Base-by-base conservation (phyloP, 495 filamentous ascomycete genomes). In the Penicillium coffeae region DNA sequence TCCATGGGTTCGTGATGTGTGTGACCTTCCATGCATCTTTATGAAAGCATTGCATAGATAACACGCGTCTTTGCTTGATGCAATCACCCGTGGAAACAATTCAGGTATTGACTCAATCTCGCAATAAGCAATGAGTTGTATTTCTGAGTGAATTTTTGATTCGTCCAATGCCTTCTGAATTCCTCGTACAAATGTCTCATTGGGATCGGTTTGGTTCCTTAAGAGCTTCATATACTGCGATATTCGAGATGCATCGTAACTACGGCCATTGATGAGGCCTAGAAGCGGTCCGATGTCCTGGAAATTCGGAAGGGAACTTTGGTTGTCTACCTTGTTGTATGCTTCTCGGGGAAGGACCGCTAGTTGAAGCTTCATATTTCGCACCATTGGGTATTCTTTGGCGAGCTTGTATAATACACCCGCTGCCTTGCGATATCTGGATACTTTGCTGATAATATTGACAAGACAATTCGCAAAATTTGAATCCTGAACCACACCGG, bases 11-110 rank as follows among this genome's bases (percentile, higher is more conserved):
- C 20, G 15, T n/a, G 43, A 25, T 1, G 50, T 52, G 32, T 52
- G 44, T 38, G 47, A 47, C 14, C 21, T 12, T 20, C 32, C 38
- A 16, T 52, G 18, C 6, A 32, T 10, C 18, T 46, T 21, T 18
- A 58, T 58, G 38, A 58, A 58, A 8, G 32, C 34, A 21, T 51
- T 21, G 32, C 55, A 58, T 0, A 58, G 36, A 21, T 47, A 58
- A 30, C 55, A 58, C 9, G 55, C 55, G 14, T 58, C 55, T 40
- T 58, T 58, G 44, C 50, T 58, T 2, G 55, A 58, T 36, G 33
- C 38, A 7, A 58, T 35, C 0, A 38, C 47, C 9, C 55, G 50
- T 4, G 55, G 55, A 20, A 51, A 54, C 9, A 38, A 15, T 12
- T 18, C n/a, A 0, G 20, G 36, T 0, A n/a, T n/a, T n/a, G 38